Conservation (phyloP, 306 rosid species). For the Glycine tomentella region DNA sequence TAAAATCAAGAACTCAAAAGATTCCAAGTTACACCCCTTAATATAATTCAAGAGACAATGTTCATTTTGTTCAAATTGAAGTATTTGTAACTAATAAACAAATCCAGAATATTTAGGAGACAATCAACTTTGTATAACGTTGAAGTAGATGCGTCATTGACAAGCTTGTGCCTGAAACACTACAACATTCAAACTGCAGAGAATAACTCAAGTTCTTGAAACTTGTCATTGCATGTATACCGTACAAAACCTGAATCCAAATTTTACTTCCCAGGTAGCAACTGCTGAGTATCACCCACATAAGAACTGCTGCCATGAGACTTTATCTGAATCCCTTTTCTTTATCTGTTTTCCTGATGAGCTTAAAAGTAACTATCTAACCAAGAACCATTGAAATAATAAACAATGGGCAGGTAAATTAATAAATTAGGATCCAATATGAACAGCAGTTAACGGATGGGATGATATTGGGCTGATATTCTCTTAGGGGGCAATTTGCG, state of each 20-base stretch:
- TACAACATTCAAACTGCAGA: neutral
- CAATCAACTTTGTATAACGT: neutral
- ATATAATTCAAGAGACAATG: neutral
- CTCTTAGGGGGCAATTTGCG: slow-evolving; percentile 96
- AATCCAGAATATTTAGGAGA: neutral
- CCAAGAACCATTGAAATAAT: slow-evolving; percentile 42
- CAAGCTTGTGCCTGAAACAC: slow-evolving; percentile 29
- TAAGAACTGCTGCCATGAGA: slow-evolving; percentile 37
- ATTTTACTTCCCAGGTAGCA: slow-evolving; percentile 48
- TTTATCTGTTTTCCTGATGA: slow-evolving; percentile 46
- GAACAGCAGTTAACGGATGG: slow-evolving; percentile 63
- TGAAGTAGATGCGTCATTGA: slow-evolving; percentile 8
- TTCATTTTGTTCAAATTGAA: neutral
- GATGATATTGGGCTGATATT: slow-evolving; percentile 88
- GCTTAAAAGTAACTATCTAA: slow-evolving; percentile 47
- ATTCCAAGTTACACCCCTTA: neutral
- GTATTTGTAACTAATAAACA: neutral
- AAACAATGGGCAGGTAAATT: slow-evolving; percentile 40
- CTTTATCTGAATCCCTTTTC: slow-evolving; percentile 47
- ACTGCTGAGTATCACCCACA: slow-evolving; percentile 45
- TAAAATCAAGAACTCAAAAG: neutral
- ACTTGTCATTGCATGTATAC: slow-evolving; percentile 35
- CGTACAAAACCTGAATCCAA: slow-evolving; percentile 48
- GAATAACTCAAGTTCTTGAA: slow-evolving; percentile 39
- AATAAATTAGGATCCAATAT: slow-evolving; percentile 48